Evolutionary conservation across 192 early-diverging fungal species (phyloP), one percentile per base, ranked within the genome.

Genomic region (Backusella morwellensis): DNA sequence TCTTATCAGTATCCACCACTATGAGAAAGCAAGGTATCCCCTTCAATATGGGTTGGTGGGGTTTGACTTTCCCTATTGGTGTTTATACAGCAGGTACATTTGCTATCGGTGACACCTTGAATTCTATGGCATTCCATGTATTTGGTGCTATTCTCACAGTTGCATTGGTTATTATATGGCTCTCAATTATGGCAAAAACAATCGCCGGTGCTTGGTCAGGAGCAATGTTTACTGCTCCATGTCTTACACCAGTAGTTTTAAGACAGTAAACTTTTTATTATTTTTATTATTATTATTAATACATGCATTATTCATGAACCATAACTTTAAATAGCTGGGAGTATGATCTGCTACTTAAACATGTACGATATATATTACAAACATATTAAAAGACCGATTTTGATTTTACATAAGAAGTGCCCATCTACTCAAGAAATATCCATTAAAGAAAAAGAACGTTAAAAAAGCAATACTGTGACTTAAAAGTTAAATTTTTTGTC

Each of bases 31-130:
- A 78, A 26, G 47, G 35, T 1, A 72, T 90, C 11, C 81, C 84
- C 1, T 90, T 90, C 56, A 86, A 87, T 73, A 80, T 88, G 52
- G 87, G 88, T 6, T 90, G 86, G 83, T 90, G 88, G 88, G 87
- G 87, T 14, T 80, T 87, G 4, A 88, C 84, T 23, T 90, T 90
- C 77, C 88, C 88, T 0, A 19, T 86, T 1, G 84, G 87, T 38
- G 84, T 83, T 3, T 83, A 82, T 72, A 70, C 82, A 11, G 21
- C 75, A 6, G 66, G 63, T 35, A 75, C 75, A 1, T 19, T 75
- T n/a, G 21, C 38, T 17, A 66, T 75, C 3, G 75, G 66, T 8
- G 15, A 23, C 9, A 40, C 66, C 5, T 75, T 66, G 29, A 7
- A 68, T 44, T 75, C 66, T 26, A 35, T 41, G 36, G 41, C 67